Evolutionary conservation across 768 basidiomycete species (phyloP).

Genomic region (Podaxis sp.): DNA sequence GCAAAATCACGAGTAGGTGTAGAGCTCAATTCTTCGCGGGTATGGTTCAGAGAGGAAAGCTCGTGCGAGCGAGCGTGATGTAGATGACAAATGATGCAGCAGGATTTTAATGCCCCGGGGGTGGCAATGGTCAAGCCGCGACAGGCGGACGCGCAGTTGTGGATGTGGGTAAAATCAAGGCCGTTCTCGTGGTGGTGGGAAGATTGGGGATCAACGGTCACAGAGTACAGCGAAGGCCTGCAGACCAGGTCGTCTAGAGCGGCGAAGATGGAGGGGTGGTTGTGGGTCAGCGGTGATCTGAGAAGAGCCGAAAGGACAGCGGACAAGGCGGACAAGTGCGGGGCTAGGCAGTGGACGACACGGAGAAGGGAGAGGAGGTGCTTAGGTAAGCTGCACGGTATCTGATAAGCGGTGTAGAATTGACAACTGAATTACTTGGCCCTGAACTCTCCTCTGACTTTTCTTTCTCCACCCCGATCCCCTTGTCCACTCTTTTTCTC

Average conservation of each 20-base stretch:
- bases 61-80: not conserved
- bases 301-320: not conserved
- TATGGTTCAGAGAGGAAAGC: not conserved
- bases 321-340: not conserved
- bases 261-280: constrained; percentile 27
- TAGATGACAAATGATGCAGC: not conserved
- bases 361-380: not conserved
- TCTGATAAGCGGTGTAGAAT: constrained; percentile 24
- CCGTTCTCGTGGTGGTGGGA: not conserved
- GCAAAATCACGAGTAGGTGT: not conserved
- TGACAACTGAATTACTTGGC: constrained; percentile 3
- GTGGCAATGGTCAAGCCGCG: not conserved
- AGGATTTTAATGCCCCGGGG: not conserved
- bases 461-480: constrained; percentile 11
- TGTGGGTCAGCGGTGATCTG: constrained; percentile 17
- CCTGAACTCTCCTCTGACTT: constrained; percentile 3
- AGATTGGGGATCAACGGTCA: not conserved
- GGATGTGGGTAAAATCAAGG: not conserved
- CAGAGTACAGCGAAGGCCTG: not conserved
- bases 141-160: not conserved
- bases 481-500: constrained; percentile 20
- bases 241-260: not conserved
- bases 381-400: constrained; percentile 28
- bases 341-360: not conserved
- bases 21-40: not conserved